These are phyloP conservation scores for Erigeron philadelphicus DNA, from an alignment of 140 eudicot genomes.

Conservation along the genomic window DNA sequence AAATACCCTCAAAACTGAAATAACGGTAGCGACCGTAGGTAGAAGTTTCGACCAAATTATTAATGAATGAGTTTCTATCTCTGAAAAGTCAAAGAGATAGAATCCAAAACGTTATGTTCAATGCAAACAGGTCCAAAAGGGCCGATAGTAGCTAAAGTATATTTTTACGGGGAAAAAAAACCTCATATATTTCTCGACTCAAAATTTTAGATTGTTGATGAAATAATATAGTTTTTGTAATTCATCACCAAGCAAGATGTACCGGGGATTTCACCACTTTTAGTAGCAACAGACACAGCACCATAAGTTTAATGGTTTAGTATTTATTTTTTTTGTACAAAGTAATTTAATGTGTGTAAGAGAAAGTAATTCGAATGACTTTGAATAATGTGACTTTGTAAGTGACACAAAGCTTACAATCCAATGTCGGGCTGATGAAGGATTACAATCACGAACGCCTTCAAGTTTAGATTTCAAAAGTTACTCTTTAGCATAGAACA, in stretches of 20 bases:
- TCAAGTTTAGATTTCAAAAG: constrained; percentile 73
- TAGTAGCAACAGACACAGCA: background rate
- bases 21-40: no score
- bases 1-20: background rate
- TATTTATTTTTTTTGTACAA: background rate
- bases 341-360: background rate
- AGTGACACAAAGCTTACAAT: constrained; percentile 53
- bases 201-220: no score
- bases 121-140: no score
- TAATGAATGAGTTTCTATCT: no score
- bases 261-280: no score
- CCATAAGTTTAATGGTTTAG: background rate
- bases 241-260: no score
- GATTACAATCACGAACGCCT: constrained; percentile 89
- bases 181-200: background rate
- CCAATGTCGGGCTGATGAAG: constrained; percentile 92
- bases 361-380: background rate
- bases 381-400: background rate
- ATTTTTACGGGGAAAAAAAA: background rate
- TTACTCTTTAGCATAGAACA: constrained; percentile 85
- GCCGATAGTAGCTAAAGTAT: background rate
- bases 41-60: no score
- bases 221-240: no score
- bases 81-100: no score
- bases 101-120: no score